Evolutionary conservation across 257 asterid species (phyloP).

Genomic region (Penstemon davidsonii): DNA sequence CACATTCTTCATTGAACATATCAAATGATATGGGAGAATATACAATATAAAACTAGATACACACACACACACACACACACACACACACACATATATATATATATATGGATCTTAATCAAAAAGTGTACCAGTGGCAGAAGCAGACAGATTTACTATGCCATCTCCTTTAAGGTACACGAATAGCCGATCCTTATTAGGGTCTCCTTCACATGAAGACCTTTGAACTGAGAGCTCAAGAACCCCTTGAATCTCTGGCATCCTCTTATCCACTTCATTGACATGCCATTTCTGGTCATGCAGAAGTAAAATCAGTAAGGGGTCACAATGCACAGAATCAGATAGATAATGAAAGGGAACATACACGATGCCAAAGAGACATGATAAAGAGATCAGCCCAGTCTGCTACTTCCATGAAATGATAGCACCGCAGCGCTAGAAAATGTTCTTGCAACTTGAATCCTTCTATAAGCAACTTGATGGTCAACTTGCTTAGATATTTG

Average conservation of each 20-base stretch:
- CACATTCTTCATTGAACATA: neutral
- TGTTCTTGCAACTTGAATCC: constrained; percentile 91
- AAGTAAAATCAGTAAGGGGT: constrained; percentile 39
- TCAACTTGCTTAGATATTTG: constrained; percentile 75
- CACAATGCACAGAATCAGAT: constrained; percentile 22
- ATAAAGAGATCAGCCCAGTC: constrained; percentile 99
- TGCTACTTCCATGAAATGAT: constrained; percentile 93
- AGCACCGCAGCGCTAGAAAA: constrained; percentile 74
- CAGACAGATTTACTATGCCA: constrained; percentile 41
- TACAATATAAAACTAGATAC: constrained; percentile 16
- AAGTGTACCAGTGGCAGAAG: constrained; percentile 57
- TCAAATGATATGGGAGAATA: constrained; percentile 6
- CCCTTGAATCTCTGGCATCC: constrained; percentile 88
- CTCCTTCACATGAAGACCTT: constrained; percentile 97
- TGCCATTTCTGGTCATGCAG: constrained; percentile 73
- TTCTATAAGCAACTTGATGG: constrained; percentile 83
- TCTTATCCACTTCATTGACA: constrained; percentile 70
- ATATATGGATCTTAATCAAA: constrained; percentile 1
- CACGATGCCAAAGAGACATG: constrained; percentile 78
- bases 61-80: neutral
- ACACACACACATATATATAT: too few species aligned
- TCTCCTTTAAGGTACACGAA: constrained; percentile 72
- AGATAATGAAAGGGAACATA: constrained; percentile 39
- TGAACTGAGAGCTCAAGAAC: constrained; percentile 85
- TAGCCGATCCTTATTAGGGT: constrained; percentile 68